Conservation (phyloP, 2,329 filamentous ascomycete genomes). For the Verticillium albo-atrum region DNA sequence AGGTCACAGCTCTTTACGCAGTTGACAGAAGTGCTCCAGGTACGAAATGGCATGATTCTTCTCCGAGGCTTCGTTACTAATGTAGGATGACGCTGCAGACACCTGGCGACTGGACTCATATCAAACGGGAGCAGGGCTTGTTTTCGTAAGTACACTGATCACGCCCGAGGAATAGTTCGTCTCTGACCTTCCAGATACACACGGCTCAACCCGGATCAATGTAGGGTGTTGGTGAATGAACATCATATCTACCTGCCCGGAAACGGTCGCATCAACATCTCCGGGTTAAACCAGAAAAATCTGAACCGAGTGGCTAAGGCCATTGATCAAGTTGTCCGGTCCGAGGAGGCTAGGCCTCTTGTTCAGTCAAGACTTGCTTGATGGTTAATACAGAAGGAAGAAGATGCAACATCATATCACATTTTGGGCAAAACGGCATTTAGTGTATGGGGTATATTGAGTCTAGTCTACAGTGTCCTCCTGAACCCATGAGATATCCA, state of each 20-base stretch:
- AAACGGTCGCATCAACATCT: slow-evolving; percentile 4
- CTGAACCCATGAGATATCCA: too few relatives aligned
- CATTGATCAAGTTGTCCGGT: slow-evolving; percentile 1
- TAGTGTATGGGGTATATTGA: background rate
- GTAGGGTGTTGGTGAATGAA: background rate
- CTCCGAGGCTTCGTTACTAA: background rate
- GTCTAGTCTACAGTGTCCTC: background rate
- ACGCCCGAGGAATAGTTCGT: background rate
- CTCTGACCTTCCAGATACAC: slow-evolving; percentile 1
- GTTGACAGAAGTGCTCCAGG: background rate
- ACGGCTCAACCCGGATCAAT: slow-evolving; percentile 1
- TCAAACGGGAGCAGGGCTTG: slow-evolving; percentile 2
- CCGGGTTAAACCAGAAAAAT: slow-evolving; percentile 3
- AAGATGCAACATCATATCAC: too few relatives aligned
- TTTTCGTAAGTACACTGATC: slow-evolving; percentile 2
- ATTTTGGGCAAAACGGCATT: background rate
- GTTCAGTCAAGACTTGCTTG: background rate
- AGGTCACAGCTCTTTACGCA: background rate
- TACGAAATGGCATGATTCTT: background rate
- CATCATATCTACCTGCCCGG: slow-evolving; percentile 4
- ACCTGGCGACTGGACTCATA: slow-evolving; percentile 6
- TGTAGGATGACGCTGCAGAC: background rate
- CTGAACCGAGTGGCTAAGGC: slow-evolving; percentile 1
- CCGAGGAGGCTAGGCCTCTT: background rate
- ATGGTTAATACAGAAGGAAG: background rate